Percentiles rank a stretch among this genome's conserved stretches.
These are phyloP conservation scores for Pythium chondricola DNA, from an alignment of 352 stramenopile species.

Conservation along the genomic window DNA sequence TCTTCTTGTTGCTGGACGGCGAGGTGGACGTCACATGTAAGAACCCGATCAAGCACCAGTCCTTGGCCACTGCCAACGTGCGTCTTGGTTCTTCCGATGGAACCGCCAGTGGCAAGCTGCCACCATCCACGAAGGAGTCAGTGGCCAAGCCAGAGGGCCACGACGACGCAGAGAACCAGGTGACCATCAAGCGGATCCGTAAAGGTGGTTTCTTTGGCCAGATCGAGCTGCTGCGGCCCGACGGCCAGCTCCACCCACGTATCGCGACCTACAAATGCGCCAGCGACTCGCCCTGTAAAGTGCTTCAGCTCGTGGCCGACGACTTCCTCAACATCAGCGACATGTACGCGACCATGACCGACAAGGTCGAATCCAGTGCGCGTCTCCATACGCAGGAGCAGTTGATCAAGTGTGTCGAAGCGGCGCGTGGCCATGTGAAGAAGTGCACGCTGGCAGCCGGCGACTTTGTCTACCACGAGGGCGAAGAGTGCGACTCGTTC, in stretches of 20 bases:
- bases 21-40: slow-evolving; percentile 74
- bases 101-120: no score
- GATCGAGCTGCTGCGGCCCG: slow-evolving; percentile 66
- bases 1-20: slow-evolving; percentile 73
- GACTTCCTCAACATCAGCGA: slow-evolving; percentile 76
- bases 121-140: slow-evolving; percentile 14
- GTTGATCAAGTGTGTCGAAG: slow-evolving; percentile 73
- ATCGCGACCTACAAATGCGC: slow-evolving; percentile 67
- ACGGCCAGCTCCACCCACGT: slow-evolving; percentile 57
- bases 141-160: slow-evolving; percentile 10
- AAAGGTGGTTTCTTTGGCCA: slow-evolving; percentile 79
- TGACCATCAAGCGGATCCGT: slow-evolving; percentile 51
- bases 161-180: slow-evolving; percentile 9
- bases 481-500: slow-evolving; percentile 68
- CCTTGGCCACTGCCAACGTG: no score
- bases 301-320: slow-evolving; percentile 72
- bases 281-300: slow-evolving; percentile 45
- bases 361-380: slow-evolving; percentile 52
- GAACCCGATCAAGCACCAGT: slow-evolving; percentile 68
- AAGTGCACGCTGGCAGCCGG: slow-evolving; percentile 46
- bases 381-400: slow-evolving; percentile 61
- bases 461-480: slow-evolving; percentile 77
- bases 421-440: slow-evolving; percentile 60
- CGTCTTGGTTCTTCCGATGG: no score
- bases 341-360: slow-evolving; percentile 67